Percentiles rank a stretch among this genome's conserved stretches.
phyloP scores from a whole-genome alignment of 139 green algal genomes.

The Asterochloris sp. region DNA sequence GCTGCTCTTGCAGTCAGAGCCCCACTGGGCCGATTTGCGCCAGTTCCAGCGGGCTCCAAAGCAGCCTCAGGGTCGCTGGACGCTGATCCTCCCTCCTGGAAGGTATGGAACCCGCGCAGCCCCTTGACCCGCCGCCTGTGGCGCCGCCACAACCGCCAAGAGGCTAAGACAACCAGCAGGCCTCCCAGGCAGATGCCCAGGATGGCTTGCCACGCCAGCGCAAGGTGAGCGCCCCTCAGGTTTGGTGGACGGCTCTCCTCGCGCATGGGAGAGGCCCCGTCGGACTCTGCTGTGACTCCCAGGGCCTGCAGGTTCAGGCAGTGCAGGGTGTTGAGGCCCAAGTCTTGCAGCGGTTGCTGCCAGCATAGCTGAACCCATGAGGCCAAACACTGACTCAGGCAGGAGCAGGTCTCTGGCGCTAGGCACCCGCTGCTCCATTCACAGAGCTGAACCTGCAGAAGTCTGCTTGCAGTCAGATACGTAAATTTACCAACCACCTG shows the following conservation, averaged over 20 bases:
- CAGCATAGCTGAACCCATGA: neutral
- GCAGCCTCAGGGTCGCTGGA: no score
- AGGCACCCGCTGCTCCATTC: neutral
- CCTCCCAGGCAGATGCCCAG: neutral
- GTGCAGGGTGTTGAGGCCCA: neutral
- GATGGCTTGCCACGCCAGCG: conserved; percentile 11
- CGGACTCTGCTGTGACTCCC: conserved; percentile 23
- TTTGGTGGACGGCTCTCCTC: conserved; percentile 1
- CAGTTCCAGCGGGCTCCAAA: no score
- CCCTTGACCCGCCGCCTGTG: neutral
- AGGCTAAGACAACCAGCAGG: conserved; percentile 6
- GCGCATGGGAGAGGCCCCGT: conserved; percentile 2
- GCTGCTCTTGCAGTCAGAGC: no score
- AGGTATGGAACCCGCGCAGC: neutral
- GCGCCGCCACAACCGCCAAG: conserved; percentile 5
- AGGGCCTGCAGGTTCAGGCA: conserved; percentile 17
- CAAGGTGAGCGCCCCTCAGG: neutral
- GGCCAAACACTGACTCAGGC: no score
- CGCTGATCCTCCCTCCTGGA: no score
- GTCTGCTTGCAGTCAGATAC: neutral
- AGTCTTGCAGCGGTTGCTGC: neutral
- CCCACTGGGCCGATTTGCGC: no score
- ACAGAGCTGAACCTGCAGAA: neutral
- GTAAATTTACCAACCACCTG: neutral
- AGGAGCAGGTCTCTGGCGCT: neutral